Evolutionary conservation across 2,329 filamentous ascomycete species (phyloP).

Genomic region (Dactylellina drechsleri): DNA sequence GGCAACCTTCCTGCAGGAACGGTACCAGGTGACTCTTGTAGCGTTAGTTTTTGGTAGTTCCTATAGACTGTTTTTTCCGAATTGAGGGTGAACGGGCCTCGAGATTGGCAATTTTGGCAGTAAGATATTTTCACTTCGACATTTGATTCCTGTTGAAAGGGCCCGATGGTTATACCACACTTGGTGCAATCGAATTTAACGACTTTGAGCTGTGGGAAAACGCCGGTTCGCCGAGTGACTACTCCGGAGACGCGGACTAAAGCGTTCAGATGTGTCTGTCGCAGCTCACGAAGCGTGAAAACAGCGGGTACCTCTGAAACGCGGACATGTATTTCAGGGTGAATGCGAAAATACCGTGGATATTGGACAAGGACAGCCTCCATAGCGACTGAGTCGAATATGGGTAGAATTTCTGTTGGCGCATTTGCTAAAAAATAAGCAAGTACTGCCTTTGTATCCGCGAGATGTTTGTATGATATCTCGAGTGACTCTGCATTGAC

Average conservation of each 20-base stretch:
- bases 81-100: conserved; percentile 93
- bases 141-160: conserved; percentile 97
- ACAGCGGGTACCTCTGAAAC: conserved; percentile 94
- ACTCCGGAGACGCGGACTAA: conserved; percentile 93
- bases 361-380: conserved; percentile 96
- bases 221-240: conserved; percentile 90
- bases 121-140: conserved; percentile 95
- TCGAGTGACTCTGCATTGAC: conserved; percentile 96
- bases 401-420: conserved; percentile 90
- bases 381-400: conserved; percentile 97
- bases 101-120: conserved; percentile 95
- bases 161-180: conserved; percentile 88
- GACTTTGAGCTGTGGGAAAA: conserved; percentile 98
- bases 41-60: conserved; percentile 96
- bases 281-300: conserved; percentile 92
- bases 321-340: conserved; percentile 96
- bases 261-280: conserved; percentile 95
- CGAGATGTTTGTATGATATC: conserved; percentile 92
- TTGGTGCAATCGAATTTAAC: conserved; percentile 98
- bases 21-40: conserved; percentile 96
- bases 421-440: conserved; percentile 97
- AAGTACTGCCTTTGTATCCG: conserved; percentile 88
- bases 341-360: conserved; percentile 96
- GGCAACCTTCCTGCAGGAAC: conserved; percentile 95
- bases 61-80: conserved; percentile 98